These are phyloP conservation scores for Nakaseomyces sp. DNA, from an alignment of 1,139 yeast genomes.

Conservation along the genomic window DNA sequence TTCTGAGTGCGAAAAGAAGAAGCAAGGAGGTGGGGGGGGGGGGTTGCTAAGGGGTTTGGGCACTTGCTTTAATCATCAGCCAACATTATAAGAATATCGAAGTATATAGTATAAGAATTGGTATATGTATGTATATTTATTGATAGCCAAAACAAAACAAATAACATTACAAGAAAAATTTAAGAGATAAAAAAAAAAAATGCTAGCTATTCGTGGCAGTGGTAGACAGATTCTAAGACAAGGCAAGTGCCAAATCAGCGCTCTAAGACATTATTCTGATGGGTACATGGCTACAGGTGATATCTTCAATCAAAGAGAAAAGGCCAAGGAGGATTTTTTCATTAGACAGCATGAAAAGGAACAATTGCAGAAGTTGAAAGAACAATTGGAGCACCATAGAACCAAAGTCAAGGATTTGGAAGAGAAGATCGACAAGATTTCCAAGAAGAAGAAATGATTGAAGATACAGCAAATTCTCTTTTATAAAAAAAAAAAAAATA, in stretches of 20 bases:
- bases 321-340: conserved; percentile 60
- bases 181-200: no score
- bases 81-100: no score
- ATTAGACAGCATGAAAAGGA: conserved; percentile 57
- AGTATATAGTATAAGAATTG: neutral
- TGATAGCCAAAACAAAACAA: neutral
- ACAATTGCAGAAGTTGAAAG: conserved; percentile 45
- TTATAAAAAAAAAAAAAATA: no score
- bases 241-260: neutral
- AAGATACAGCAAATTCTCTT: no score
- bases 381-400: conserved; percentile 45
- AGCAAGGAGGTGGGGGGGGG: neutral
- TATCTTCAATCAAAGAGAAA: conserved; percentile 52
- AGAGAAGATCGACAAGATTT: conserved; percentile 24
- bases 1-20: neutral
- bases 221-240: conserved; percentile 1
- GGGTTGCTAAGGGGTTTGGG: no score
- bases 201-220: neutral
- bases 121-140: neutral
- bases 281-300: conserved; percentile 3
- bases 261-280: conserved; percentile 3
- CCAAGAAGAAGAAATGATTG: conserved; percentile 9
- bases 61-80: no score
- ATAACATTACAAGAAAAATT: no score
- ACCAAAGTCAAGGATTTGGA: conserved; percentile 35